Evolutionary conservation across 2,329 filamentous ascomycete genomes (phyloP).

Genomic region (Ilyonectria mors-panacis): DNA sequence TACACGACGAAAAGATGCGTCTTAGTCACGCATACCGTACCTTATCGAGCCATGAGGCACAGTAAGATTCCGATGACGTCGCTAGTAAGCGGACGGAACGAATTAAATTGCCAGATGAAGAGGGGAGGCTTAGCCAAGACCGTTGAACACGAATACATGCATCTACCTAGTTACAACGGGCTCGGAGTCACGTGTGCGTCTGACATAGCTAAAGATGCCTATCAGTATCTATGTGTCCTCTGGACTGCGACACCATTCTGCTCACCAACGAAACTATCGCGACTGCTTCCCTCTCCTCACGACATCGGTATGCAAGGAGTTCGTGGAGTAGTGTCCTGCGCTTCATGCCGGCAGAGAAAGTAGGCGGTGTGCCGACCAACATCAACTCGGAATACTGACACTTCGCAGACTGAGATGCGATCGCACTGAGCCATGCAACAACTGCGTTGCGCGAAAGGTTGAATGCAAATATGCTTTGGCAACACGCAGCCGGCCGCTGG

Average conservation of each 20-base stretch:
- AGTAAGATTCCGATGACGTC: neutral
- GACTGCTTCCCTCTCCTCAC: neutral
- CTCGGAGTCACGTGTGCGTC: neutral
- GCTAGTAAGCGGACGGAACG: neutral
- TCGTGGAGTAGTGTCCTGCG: neutral
- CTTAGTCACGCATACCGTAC: neutral
- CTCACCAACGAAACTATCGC: no score
- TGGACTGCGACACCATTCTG: neutral
- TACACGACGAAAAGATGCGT: neutral
- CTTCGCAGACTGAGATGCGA: slow-evolving; percentile 35
- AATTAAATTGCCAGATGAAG: no score
- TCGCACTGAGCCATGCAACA: slow-evolving; percentile 40
- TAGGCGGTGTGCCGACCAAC: neutral
- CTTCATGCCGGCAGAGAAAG: slow-evolving; percentile 5
- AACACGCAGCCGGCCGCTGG: slow-evolving; percentile 25
- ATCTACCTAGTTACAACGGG: neutral
- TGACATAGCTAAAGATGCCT: neutral
- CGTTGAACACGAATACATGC: neutral
- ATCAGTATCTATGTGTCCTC: neutral
- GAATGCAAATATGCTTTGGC: slow-evolving; percentile 33
- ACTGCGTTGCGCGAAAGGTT: slow-evolving; percentile 37
- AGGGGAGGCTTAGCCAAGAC: no score
- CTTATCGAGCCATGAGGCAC: neutral
- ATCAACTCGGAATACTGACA: neutral
- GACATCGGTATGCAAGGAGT: neutral